Conservation (phyloP, 192 early-diverging fungal genomes). For the Linnemannia exigua region DNA sequence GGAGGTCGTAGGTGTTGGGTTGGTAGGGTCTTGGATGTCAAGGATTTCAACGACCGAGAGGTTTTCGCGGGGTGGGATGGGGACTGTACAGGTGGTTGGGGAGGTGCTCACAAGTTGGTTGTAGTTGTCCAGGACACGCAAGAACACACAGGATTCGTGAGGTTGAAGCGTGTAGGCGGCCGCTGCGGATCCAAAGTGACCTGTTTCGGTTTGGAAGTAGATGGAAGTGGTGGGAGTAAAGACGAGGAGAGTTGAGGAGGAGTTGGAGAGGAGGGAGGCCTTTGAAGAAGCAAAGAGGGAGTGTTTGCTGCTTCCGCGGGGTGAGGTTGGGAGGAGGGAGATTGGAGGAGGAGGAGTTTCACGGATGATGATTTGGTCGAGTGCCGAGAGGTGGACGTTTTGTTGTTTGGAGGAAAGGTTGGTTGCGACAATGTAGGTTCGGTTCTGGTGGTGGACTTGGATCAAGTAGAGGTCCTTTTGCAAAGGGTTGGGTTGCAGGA, state of each 20-base stretch:
- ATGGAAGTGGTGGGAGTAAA: constrained; percentile 1
- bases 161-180: constrained; percentile 41
- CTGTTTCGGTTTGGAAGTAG: constrained; percentile 26
- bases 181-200: constrained; percentile 56
- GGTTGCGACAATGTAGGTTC: constrained; percentile 47
- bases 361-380: constrained; percentile 23
- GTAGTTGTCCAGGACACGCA: constrained; percentile 31
- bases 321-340: constrained; percentile 20
- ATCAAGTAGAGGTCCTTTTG: constrained; percentile 56
- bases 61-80: not conserved
- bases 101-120: constrained; percentile 16
- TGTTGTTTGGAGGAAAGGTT: constrained; percentile 58
- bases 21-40: not conserved
- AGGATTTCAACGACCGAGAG: not conserved
- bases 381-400: constrained; percentile 50
- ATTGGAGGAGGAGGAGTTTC: not conserved
- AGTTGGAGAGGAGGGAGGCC: not conserved
- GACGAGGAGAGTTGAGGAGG: not conserved
- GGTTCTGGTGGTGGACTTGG: constrained; percentile 24
- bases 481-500: constrained; percentile 27
- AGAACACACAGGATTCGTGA: constrained; percentile 56
- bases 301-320: not conserved
- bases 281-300: not conserved
- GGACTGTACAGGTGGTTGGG: not conserved
- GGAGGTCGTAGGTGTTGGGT: not conserved